phyloP scores from a whole-genome alignment of 2,329 filamentous ascomycete species.

The Zymoseptoria passerinii region DNA sequence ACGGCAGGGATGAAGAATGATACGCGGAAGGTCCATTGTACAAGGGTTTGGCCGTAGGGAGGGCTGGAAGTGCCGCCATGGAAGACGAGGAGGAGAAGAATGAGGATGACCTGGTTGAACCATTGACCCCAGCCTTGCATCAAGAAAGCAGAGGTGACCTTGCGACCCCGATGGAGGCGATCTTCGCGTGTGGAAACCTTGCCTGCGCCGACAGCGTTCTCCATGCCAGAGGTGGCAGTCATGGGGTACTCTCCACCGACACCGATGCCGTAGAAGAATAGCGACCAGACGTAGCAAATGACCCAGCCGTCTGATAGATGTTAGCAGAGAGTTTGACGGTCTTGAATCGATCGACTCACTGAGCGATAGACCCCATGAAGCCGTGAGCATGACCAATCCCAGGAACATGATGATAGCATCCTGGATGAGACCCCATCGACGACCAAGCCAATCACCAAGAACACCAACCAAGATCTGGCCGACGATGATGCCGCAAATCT shows the following conservation, averaged over 20 bases:
- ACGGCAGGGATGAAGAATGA: conserved; percentile 87
- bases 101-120: conserved; percentile 83
- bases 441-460: conserved; percentile 72
- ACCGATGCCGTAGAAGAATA: conserved; percentile 78
- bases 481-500: conserved; percentile 90
- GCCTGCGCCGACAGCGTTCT: conserved; percentile 67
- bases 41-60: conserved; percentile 67
- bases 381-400: conserved; percentile 83
- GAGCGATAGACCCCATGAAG: conserved; percentile 76
- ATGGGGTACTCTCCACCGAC: conserved; percentile 89
- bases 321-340: conserved; percentile 5
- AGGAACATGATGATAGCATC: conserved; percentile 92
- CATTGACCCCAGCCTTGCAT: conserved; percentile 99
- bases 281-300: conserved; percentile 89
- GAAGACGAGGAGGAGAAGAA: conserved; percentile 79
- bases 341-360: conserved; percentile 11
- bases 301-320: conserved; percentile 68
- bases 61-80: conserved; percentile 68
- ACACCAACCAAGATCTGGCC: conserved; percentile 84
- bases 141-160: conserved; percentile 90
- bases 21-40: conserved; percentile 85
- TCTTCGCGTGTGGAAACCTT: conserved; percentile 86
- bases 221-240: conserved; percentile 88
- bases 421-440: conserved; percentile 91
- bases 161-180: conserved; percentile 88